These are phyloP conservation scores for Fistulina hepatica DNA, from an alignment of 1,284 basidiomycete species.

Conservation along the genomic window DNA sequence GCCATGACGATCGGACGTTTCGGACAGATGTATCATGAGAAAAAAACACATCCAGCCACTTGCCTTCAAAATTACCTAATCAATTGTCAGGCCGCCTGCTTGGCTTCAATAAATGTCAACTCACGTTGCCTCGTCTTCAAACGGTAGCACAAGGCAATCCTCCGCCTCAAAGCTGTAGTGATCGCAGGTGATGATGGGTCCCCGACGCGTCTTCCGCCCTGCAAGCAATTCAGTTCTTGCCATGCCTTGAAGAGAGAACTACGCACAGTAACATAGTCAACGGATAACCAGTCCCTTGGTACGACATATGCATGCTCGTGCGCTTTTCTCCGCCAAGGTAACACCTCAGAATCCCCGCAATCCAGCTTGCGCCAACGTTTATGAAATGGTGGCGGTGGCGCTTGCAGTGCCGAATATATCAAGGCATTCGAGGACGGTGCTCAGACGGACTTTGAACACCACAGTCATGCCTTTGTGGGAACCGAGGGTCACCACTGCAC, in stretches of 20 bases:
- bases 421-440: conserved; percentile 77
- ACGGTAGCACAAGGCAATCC: conserved; percentile 68
- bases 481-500: too few species aligned
- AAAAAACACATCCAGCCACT: conserved; percentile 10
- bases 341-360: conserved; percentile 39
- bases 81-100: conserved; percentile 4
- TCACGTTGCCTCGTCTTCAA: conserved; percentile 59
- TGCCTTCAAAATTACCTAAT: conserved; percentile 78
- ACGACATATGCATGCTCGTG: conserved; percentile 81
- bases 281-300: conserved; percentile 70
- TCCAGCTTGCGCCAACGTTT: conserved; percentile 38
- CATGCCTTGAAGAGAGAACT: conserved; percentile 1
- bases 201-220: conserved; percentile 77
- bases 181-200: conserved; percentile 83
- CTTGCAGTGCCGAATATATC: conserved; percentile 84
- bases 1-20: conserved; percentile 68
- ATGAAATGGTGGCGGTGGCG: conserved; percentile 23
- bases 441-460: conserved; percentile 74
- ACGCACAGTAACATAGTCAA: conserved; percentile 73
- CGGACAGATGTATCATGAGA: conserved; percentile 3
- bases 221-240: conserved; percentile 8
- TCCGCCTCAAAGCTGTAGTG: conserved; percentile 82
- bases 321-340: conserved; percentile 50
- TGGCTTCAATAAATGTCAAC: conserved; percentile 17
- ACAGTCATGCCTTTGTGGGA: too few species aligned